Conservation (phyloP, 2,329 filamentous ascomycete species). For the Apiospora rasikravindrae region DNA sequence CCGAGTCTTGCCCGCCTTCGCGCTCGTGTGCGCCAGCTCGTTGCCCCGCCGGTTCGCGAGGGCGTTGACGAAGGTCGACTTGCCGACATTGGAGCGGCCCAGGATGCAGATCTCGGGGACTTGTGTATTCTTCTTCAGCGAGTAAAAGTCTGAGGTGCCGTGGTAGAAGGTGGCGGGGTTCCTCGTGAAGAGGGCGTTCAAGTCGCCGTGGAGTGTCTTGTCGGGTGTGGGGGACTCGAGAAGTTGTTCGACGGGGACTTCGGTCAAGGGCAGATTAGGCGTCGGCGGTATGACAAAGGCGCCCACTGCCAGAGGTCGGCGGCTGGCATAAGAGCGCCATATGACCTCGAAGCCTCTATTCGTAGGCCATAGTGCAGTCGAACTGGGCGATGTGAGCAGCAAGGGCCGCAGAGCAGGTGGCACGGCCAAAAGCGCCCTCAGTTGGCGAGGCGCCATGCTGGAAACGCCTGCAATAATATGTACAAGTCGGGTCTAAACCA, state of each 20-base stretch:
- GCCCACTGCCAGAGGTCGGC: slow-evolving; percentile 32
- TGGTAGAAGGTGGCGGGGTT: slow-evolving; percentile 35
- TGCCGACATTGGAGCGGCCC: slow-evolving; percentile 88
- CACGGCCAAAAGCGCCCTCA: slow-evolving; percentile 35
- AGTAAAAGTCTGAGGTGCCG: slow-evolving; percentile 44
- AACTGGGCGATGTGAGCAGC: slow-evolving; percentile 27
- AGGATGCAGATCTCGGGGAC: slow-evolving; percentile 74
- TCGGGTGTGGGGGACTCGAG: slow-evolving; percentile 34
- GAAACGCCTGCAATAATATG: not conserved
- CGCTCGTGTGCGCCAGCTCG: slow-evolving; percentile 53
- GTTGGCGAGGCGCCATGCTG: slow-evolving; percentile 28
- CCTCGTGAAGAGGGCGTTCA: slow-evolving; percentile 34
- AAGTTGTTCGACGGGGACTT: slow-evolving; percentile 39
- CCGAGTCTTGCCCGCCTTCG: slow-evolving; percentile 57
- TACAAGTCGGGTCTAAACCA: not conserved
- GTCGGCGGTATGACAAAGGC: slow-evolving; percentile 37
- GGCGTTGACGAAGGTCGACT: slow-evolving; percentile 87
- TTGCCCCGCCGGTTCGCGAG: slow-evolving; percentile 65
- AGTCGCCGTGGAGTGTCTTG: slow-evolving; percentile 31
- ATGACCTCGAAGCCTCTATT: not conserved
- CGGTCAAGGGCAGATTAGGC: slow-evolving; percentile 28
- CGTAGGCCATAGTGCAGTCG: slow-evolving; percentile 1
- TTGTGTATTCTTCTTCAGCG: slow-evolving; percentile 56
- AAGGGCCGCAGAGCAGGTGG: slow-evolving; percentile 34
- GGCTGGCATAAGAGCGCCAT: slow-evolving; percentile 17